These are phyloP conservation scores for Exophiala alcalophila DNA, from an alignment of 2,329 filamentous ascomycete species.

Conservation along the genomic window DNA sequence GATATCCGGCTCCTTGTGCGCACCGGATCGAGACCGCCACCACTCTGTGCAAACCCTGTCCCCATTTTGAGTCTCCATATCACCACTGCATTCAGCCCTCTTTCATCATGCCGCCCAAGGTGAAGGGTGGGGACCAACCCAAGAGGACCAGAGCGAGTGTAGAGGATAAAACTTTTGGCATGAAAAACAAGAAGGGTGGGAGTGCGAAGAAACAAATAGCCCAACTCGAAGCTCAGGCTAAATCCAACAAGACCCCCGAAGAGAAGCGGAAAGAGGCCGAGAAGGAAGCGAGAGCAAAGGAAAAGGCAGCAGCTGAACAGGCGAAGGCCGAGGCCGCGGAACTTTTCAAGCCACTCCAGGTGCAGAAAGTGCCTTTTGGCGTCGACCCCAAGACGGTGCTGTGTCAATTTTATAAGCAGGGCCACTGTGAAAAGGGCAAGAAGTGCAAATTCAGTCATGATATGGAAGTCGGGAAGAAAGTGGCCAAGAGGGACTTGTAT, in stretches of 20 bases:
- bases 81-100: neutral
- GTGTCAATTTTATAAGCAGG: constrained; percentile 96
- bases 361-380: constrained; percentile 97
- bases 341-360: constrained; percentile 85
- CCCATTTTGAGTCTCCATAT: neutral
- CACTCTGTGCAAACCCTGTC: no score
- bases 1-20: no score
- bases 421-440: constrained; percentile 91
- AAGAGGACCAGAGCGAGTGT: constrained; percentile 56
- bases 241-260: constrained; percentile 74
- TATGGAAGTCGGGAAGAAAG: constrained; percentile 81
- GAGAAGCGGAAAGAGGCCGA: constrained; percentile 75
- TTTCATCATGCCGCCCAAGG: constrained; percentile 44
- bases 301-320: constrained; percentile 86
- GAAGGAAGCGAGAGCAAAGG: constrained; percentile 67
- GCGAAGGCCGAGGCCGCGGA: constrained; percentile 77
- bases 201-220: constrained; percentile 87
- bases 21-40: no score
- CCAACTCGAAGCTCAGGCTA: constrained; percentile 71
- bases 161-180: constrained; percentile 97
- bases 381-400: constrained; percentile 97
- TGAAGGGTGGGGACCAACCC: constrained; percentile 42
- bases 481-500: constrained; percentile 88
- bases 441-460: constrained; percentile 99
- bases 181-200: constrained; percentile 99